Evolutionary conservation across 2,329 filamentous ascomycete genomes (phyloP).

Genomic region (Fusarium sp.): DNA sequence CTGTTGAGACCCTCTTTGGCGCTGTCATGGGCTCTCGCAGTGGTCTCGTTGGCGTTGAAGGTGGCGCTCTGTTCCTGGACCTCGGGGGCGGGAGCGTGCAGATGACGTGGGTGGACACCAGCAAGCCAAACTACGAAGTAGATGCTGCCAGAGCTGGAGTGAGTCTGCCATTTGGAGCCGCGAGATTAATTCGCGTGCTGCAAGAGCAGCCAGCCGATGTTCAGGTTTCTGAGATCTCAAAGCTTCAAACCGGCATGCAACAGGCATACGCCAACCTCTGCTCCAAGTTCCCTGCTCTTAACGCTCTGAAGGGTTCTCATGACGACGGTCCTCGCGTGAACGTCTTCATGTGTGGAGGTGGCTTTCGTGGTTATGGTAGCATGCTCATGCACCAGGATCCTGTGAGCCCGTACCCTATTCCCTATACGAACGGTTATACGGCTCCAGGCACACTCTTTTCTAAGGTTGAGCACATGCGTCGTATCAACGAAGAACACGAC

Average conservation of each 20-base stretch:
- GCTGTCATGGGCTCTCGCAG: constrained; percentile 82
- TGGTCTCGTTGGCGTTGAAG: constrained; percentile 69
- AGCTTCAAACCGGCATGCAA: constrained; percentile 67
- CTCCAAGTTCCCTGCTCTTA: constrained; percentile 60
- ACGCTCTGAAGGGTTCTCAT: constrained; percentile 49
- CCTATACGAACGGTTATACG: constrained; percentile 82
- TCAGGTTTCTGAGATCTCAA: constrained; percentile 58
- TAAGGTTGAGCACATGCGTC: constrained; percentile 60
- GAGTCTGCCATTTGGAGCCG: constrained; percentile 70
- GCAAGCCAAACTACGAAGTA: constrained; percentile 56
- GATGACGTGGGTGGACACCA: constrained; percentile 70
- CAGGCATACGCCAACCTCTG: constrained; percentile 67
- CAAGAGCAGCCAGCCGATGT: constrained; percentile 51
- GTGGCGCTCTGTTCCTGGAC: constrained; percentile 82
- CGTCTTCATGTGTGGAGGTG: constrained; percentile 88
- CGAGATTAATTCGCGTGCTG: constrained; percentile 62
- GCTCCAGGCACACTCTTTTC: constrained; percentile 70
- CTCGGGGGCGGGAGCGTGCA: constrained; percentile 78
- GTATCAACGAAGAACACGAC: constrained; percentile 58
- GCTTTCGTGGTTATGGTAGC: constrained; percentile 90
- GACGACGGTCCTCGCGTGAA: constrained; percentile 60
- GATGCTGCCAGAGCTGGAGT: constrained; percentile 63
- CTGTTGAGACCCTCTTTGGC: constrained; percentile 84
- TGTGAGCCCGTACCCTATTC: constrained; percentile 82
- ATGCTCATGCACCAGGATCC: constrained; percentile 82